A percentile compares a stretch with the other conserved stretches of the same genome.
Conservation (phyloP, 805 yeast genomes). For the Saccharomycopsis sp. region DNA sequence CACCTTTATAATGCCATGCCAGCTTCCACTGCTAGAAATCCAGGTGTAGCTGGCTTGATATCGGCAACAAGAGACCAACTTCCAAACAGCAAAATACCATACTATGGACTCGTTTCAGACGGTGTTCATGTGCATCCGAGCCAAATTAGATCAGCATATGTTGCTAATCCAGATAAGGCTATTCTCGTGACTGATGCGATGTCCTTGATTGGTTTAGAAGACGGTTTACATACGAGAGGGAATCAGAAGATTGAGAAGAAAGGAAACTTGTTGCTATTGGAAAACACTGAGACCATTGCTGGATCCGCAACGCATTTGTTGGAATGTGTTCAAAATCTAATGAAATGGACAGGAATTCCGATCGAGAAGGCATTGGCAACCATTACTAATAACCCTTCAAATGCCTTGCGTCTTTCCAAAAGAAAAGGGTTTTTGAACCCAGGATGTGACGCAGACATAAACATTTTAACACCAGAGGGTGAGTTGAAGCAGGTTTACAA, state of each 20-base stretch:
- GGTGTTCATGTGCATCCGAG: conserved; percentile 43
- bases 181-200: conserved; percentile 52
- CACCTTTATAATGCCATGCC: conserved; percentile 62
- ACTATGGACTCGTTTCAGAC: conserved; percentile 49
- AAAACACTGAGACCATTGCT: conserved; percentile 53
- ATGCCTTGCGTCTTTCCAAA: conserved; percentile 36
- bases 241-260: conserved; percentile 41
- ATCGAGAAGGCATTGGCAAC: conserved; percentile 50
- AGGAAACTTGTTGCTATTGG: conserved; percentile 40
- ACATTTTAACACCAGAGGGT: conserved; percentile 39
- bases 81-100: conserved; percentile 31
- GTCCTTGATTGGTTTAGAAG: conserved; percentile 49
- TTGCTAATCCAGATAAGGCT: conserved; percentile 41
- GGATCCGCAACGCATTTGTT: conserved; percentile 54
- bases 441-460: conserved; percentile 54
- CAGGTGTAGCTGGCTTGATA: conserved; percentile 48
- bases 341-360: conserved; percentile 42
- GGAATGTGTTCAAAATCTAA: conserved; percentile 43
- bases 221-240: conserved; percentile 50
- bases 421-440: conserved; percentile 43
- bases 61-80: conserved; percentile 12
- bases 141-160: conserved; percentile 43
- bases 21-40: conserved; percentile 49
- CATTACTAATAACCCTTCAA: conserved; percentile 49
- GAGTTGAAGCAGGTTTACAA: conserved; percentile 44